Evolutionary conservation across 1,139 yeast genomes (phyloP), one percentile per base, ranked within the genome.

Genomic region (Candida glucosophila): DNA sequence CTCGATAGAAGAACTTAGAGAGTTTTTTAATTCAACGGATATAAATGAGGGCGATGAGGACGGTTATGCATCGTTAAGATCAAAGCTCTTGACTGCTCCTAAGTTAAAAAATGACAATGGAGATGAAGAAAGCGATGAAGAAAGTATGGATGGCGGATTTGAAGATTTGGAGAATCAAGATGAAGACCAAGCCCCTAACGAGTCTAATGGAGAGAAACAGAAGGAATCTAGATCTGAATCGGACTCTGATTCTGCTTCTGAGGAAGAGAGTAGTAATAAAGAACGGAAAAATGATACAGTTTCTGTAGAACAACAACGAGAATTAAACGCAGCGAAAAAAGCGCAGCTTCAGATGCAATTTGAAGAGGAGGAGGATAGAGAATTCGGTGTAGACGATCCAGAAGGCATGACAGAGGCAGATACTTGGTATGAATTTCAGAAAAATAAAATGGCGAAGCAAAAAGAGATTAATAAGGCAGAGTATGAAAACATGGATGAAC

Each of bases 341-440:
- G 96, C 88, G 33, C 79, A 83, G 44, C 63, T 88, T 33, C 75
- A 86, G 34, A 63, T 82, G 43, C 96, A 90, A 48, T 85, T 90
- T 44, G 96, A 86, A 47, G 92, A 82, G 41, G 93, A 81, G 54
- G 95, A 83, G 51, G 88, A 79, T 37, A 67, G 82, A 24, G 86
- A 81, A 33, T 69, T 71, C 39, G 80, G 77, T 3, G 82, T 73
- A 9, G 82, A 76, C 33, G 85, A 77, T 36, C 78, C 79, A 12
- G 86, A 78, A 49, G 80, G 77, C 19, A 78, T 67, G 33, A 75
- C 73, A 15, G 81, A 77, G 46, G 81, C 80, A 23, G 96, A 90
- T 41, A 86, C 95, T 1, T 92, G 98, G 98, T 92, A 90, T 50
- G 97, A 90, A 49, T 73, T 82, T 52, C 96, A 92, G 54, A 92